Base-by-base conservation (phyloP, 148 eudicot species). In the Diospyros kaki region DNA sequence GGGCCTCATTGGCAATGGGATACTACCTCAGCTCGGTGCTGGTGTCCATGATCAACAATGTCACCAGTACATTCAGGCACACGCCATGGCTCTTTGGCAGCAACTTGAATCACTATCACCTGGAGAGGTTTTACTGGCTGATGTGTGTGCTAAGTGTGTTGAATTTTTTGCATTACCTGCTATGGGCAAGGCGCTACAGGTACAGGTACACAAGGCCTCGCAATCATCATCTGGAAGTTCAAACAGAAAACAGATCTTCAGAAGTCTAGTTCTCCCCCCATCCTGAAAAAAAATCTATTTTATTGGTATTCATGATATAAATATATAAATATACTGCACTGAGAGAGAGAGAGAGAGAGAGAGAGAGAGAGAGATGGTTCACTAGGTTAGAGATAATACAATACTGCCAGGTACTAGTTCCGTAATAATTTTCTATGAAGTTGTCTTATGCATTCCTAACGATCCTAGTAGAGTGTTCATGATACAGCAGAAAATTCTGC, bases 1-100 rank as follows among this genome's bases (percentile, higher is more conserved):
- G 98, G 98, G 90, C 91, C 5, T 93, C 98, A 39, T 72, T 93
- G 58, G 97, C 98, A 51, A 81, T 91, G 76, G 98, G 98, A 0
- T 93, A 93, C 79, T 93, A 89, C 72, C 80, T 93, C n/a, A 93
- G 97, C 83, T 91, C 98, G 1, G 89, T 84, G 40, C 86, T 93
- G 15, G 91, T 93, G 28, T 64, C 90, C 1, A 15, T 89, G 6
- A 87, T 93, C 72, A 91, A 91, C 67, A 80, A 76, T 15, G 42
- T 89, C 72, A 91, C 91, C 15, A 78, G 77, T 0, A 45, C 76
- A 7, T 70, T 81, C 18, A 76, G 83, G n/a, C 86, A 84, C 66
- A 81, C 74, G 17, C 92, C 96, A 10, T 93, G 98, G 98, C 96
- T 93, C 62, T 69, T 62, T 60, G 98, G 98, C 6, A 79, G 71